Base-by-base conservation (phyloP, 169 alveolate species). In the Toxoplasma gondii region DNA sequence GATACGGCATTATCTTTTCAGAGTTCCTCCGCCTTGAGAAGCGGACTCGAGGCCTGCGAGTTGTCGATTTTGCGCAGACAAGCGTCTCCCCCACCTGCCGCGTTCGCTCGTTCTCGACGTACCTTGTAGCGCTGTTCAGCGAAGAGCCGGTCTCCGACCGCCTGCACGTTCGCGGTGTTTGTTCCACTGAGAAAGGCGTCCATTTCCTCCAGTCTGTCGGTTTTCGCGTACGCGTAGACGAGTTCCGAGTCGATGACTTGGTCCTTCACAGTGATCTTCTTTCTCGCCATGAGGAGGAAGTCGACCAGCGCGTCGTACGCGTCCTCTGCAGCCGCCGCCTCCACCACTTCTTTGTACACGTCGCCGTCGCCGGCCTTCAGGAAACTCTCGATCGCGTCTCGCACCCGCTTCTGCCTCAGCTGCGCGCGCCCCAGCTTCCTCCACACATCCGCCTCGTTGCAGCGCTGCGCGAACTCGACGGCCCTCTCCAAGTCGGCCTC, bases 371-470 rank as follows among this genome's bases (percentile, higher is more conserved):
- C 97, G 36, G 99, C 99, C 97, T 98, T 98, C 29, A 99, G 96
- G 96, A 97, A 99, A 39, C 99, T 96, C 39, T 99, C 99, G 92
- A 99, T 98, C 16, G 99, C 99, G 92, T 98, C 99, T 54, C 97
- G 97, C 38, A 98, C 97, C 88, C 96, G 82, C 96, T 97, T 88
- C 97, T 96, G 90, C 97, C 88, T 94, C 94, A 99, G 97, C 94
- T 98, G 99, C 41, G 99, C 99, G 93, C 98, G 97, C 45, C 99
- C 99, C 53, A 99, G 97, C 91, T 97, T 97, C 93, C 98, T 97
- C 99, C 99, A 99, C 31, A 96, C 97, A 83, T 88, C 91, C 53
- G 94, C 92, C 88, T 95, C 96, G 95, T 95, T 95, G 93, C 94
- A 94, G 69, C 97, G 93, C 84, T 95, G 95, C 10, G 97, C 97